A percentile compares a stretch with the other conserved stretches of the same genome.
Evolutionary conservation across 179 eudicot genomes (phyloP).

Genomic region (Carnegiea gigantea): DNA sequence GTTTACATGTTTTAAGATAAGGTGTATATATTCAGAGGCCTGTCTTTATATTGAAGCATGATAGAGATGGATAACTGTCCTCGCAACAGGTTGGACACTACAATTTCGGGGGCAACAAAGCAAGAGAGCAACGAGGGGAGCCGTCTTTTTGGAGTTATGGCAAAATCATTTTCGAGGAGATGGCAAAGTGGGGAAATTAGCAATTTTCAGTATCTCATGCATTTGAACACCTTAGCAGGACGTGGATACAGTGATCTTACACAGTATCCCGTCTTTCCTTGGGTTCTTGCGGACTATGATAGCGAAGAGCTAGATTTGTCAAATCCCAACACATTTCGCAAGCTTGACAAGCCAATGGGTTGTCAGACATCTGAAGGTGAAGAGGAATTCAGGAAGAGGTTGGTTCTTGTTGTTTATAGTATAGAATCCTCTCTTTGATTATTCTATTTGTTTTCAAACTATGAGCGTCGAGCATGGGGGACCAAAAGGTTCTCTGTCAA

Average conservation of each 20-base stretch:
- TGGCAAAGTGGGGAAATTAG: conserved; percentile 99
- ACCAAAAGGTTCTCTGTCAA: neutral
- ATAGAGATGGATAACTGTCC: conserved; percentile 12
- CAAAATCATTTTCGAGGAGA: conserved; percentile 93
- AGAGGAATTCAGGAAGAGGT: conserved; percentile 95
- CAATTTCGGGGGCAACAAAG: conserved; percentile 86
- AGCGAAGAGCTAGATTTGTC: conserved; percentile 81
- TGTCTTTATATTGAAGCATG: neutral
- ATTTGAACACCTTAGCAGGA: conserved; percentile 97
- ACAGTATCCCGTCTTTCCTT: conserved; percentile 99
- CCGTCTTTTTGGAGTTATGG: conserved; percentile 90
- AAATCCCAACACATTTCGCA: conserved; percentile 82
- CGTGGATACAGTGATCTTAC: conserved; percentile 99
- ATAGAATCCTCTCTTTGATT: conserved; percentile 4
- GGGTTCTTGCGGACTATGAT: conserved; percentile 97
- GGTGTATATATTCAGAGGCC: neutral
- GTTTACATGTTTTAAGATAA: neutral
- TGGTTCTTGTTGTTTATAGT: conserved; percentile 25
- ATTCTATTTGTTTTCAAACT: neutral
- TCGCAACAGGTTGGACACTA: conserved; percentile 86
- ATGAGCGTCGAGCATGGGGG: neutral
- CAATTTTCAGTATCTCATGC: conserved; percentile 99
- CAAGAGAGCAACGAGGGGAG: conserved; percentile 93
- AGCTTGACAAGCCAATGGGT: conserved; percentile 96
- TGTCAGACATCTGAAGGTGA: conserved; percentile 95